Percentiles rank a stretch among this genome's conserved stretches.
Evolutionary conservation across 1,284 basidiomycete species (phyloP).

Genomic region (Ceratobasidium sp.): DNA sequence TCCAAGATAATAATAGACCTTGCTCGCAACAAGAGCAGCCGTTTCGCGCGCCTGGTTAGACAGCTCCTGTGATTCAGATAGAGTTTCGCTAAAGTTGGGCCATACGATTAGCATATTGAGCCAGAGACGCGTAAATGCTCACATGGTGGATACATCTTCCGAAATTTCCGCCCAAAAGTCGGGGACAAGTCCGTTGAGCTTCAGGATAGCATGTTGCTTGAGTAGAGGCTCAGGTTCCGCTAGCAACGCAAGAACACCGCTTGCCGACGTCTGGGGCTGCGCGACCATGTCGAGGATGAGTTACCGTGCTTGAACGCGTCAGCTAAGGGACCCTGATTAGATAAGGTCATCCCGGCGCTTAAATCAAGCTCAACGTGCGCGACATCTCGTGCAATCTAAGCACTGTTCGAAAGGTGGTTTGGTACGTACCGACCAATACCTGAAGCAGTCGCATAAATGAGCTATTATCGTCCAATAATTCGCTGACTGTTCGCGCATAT

Average conservation of each 20-base stretch:
- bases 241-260: conserved; percentile 90
- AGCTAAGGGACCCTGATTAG: conserved; percentile 37
- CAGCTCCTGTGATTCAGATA: conserved; percentile 87
- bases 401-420: no score
- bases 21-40: conserved; percentile 91
- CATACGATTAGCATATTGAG: not conserved
- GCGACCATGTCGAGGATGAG: conserved; percentile 49
- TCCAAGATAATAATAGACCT: conserved; percentile 95
- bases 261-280: conserved; percentile 78
- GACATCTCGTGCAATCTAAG: no score
- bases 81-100: conserved; percentile 75
- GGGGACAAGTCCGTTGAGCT: conserved; percentile 85
- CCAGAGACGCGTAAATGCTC: conserved; percentile 55
- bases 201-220: conserved; percentile 89
- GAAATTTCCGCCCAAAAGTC: conserved; percentile 99
- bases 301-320: conserved; percentile 50
- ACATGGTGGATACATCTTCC: conserved; percentile 92
- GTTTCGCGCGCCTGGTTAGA: conserved; percentile 78
- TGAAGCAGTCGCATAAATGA: no score
- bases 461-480: no score
- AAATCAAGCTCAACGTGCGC: no score
- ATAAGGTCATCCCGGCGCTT: conserved; percentile 7
- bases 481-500: no score
- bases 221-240: conserved; percentile 88
- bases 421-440: no score